These are phyloP conservation scores for Phylloporus sp. DNA, from an alignment of 768 basidiomycete genomes.

Conservation along the genomic window DNA sequence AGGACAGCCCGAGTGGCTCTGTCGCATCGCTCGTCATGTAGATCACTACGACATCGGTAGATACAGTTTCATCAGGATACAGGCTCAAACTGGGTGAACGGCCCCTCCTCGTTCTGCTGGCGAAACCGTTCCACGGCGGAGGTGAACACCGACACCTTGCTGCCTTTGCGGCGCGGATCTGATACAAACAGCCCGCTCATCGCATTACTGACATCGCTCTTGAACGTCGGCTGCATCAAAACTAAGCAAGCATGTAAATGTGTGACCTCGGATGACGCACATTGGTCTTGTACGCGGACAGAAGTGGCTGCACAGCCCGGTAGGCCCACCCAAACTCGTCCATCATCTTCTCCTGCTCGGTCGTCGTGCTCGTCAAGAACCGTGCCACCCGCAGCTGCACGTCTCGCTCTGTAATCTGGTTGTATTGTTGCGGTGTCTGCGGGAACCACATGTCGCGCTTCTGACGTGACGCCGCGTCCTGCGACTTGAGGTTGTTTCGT, in stretches of 20 bases:
- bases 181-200: constrained; percentile 15
- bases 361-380: constrained; percentile 34
- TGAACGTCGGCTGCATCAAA: constrained; percentile 19
- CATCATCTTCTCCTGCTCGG: constrained; percentile 45
- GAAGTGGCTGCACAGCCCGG: constrained; percentile 44
- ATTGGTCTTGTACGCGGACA: constrained; percentile 37
- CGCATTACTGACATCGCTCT: constrained; percentile 15
- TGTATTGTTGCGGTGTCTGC: constrained; percentile 24
- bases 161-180: constrained; percentile 20
- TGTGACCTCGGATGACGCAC: constrained; percentile 28
- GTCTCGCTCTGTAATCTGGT: constrained; percentile 35
- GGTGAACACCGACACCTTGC: background rate
- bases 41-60: background rate
- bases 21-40: background rate
- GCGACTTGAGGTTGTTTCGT: constrained; percentile 6
- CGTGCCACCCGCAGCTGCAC: constrained; percentile 47
- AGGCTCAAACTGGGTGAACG: constrained; percentile 19
- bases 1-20: constrained; percentile 3
- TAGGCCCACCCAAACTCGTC: constrained; percentile 50
- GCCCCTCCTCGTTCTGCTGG: too few relatives aligned
- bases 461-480: constrained; percentile 22
- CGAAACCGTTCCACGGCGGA: too few relatives aligned
- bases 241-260: background rate
- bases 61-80: constrained; percentile 12
- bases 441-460: constrained; percentile 33